phyloP scores from a whole-genome alignment of 2,329 filamentous ascomycete genomes.

The Aspergillus latus region DNA sequence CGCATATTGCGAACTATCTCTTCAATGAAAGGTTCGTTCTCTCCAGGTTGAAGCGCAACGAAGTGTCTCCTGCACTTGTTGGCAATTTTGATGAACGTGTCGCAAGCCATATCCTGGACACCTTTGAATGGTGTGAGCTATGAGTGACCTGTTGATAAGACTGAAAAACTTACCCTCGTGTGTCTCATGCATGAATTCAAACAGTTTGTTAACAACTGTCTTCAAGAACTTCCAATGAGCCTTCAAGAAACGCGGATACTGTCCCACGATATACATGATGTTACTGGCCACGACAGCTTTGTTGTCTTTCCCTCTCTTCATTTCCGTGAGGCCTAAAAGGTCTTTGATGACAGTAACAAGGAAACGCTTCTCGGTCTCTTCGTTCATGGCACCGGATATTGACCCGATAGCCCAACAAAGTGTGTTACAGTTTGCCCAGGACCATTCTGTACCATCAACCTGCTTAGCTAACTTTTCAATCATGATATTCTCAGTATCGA shows the following conservation, averaged over 20 bases:
- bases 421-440: constrained; percentile 99
- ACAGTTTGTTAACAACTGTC: constrained; percentile 98
- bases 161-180: constrained; percentile 70
- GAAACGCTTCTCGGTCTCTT: constrained; percentile 98
- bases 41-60: constrained; percentile 89
- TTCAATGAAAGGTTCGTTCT: constrained; percentile 95
- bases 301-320: constrained; percentile 99
- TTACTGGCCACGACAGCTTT: constrained; percentile 98
- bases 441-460: constrained; percentile 95
- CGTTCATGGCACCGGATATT: constrained; percentile 98
- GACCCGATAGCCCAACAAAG: constrained; percentile 99
- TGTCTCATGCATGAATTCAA: constrained; percentile 99
- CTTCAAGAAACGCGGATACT: constrained; percentile 97
- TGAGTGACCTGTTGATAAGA: neutral
- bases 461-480: constrained; percentile 95
- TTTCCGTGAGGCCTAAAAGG: constrained; percentile 90
- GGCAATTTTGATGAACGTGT: constrained; percentile 99
- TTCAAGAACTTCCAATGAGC: constrained; percentile 99
- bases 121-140: constrained; percentile 51
- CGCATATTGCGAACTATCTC: constrained; percentile 95
- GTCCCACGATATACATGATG: constrained; percentile 99
- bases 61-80: constrained; percentile 98
- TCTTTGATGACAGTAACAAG: constrained; percentile 99
- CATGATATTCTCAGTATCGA: constrained; percentile 98
- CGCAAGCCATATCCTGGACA: constrained; percentile 99